A percentile compares a stretch with the other conserved stretches of the same genome.
phyloP scores from a whole-genome alignment of 177 flowering plant genomes.

The Vitis hybrid region DNA sequence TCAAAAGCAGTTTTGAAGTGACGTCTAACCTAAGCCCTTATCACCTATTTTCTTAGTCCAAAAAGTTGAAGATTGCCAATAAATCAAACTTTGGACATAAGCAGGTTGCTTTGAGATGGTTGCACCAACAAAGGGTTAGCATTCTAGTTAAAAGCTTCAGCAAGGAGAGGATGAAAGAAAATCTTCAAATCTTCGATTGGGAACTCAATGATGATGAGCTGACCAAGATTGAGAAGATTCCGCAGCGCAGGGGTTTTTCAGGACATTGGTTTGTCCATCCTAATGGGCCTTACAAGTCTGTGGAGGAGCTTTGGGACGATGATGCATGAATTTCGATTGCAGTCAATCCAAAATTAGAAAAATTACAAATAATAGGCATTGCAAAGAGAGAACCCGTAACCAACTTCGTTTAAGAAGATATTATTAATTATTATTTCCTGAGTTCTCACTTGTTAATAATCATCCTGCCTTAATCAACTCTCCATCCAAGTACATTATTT shows the following conservation, averaged over 20 bases:
- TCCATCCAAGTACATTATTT: conserved; percentile 2
- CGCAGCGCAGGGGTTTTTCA: not conserved
- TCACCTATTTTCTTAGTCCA: too few relatives aligned
- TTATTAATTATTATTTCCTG: not conserved
- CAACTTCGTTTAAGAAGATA: not conserved
- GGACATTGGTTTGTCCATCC: too few relatives aligned
- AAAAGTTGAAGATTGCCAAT: too few relatives aligned
- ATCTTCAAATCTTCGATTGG: conserved; percentile 11
- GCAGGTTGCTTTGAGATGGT: conserved; percentile 18
- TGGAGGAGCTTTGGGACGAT: too few relatives aligned
- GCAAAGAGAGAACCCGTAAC: not conserved
- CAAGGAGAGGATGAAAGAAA: conserved; percentile 11
- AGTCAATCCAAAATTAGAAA: too few relatives aligned
- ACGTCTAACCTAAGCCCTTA: too few relatives aligned
- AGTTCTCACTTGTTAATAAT: not conserved
- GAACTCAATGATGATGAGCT: conserved; percentile 5
- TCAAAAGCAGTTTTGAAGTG: too few relatives aligned
- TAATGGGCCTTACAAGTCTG: too few relatives aligned
- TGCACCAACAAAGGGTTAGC: conserved; percentile 9
- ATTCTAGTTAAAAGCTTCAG: conserved; percentile 15
- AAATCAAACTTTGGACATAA: too few relatives aligned
- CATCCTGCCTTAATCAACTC: not conserved
- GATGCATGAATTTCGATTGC: too few relatives aligned
- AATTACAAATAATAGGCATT: not conserved
- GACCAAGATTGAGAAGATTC: too few relatives aligned